Base-by-base conservation (phyloP, 768 basidiomycete genomes). In the Naganishia vishniacii region DNA sequence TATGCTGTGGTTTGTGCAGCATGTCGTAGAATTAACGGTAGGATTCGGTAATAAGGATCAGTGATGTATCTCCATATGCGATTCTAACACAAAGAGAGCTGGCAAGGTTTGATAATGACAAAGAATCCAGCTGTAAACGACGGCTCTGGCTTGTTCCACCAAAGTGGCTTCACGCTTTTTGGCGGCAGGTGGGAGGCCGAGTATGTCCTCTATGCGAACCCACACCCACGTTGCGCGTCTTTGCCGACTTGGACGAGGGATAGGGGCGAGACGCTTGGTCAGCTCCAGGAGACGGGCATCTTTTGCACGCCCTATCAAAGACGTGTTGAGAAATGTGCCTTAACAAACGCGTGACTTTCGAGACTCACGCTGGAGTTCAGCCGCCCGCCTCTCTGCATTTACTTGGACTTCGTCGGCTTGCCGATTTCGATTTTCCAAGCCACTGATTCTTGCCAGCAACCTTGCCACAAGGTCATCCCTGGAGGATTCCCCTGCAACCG, bases 231-330 rank as follows among this genome's bases (percentile, higher is more conserved):
- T 49, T 29, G 48, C 47, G 11, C 31, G 29, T 6, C 48, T 9
- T 9, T 26, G 48, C 13, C 48, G 48, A 32, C 48, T 49, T 5
- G 48, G 28, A 12, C 48, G 25, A 5, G 48, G 48, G 5, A 49
- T 49, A 6, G 48, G 48, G 2, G 48, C 48, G 8, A 78, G 26
- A 77, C 42, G 42, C n/a, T 44, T 44, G 6, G 42, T 6, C 11
- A 44, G n/a, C n/a, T 44, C 9, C 42, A n/a, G 5, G n/a, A 44
- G 42, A 20, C 7, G 7, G 11, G 18, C 42, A 8, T 44, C 7
- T 20, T 18, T 9, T 6, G 7, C 42, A 15, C 16, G 13, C 11
- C 7, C 42, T 44, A n/a, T 15, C 6, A 15, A 18, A 8, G 42
- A 44, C n/a, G 42, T 9, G 42, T 15, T 11, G 42, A 12, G 42